Conservation (phyloP, 495 filamentous ascomycete species). For the Amorphotheca resinae region DNA sequence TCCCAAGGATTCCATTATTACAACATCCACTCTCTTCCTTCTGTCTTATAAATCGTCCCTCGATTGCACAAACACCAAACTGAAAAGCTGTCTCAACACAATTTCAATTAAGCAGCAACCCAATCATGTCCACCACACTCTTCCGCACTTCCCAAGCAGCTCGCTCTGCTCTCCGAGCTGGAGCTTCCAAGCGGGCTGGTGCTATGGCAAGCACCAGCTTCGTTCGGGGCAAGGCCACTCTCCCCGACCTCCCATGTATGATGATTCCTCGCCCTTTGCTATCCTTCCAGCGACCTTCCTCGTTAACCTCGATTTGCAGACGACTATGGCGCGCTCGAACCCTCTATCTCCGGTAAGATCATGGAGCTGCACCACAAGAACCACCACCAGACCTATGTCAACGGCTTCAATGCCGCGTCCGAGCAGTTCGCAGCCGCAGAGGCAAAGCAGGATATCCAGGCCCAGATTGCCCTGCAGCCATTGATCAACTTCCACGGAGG, state of each 20-base stretch:
- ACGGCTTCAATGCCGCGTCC: slow-evolving; percentile 49
- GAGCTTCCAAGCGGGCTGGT: slow-evolving; percentile 34
- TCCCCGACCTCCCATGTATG: slow-evolving; percentile 90
- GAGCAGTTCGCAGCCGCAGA: slow-evolving; percentile 50
- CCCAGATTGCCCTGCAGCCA: slow-evolving; percentile 71
- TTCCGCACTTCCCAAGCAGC: slow-evolving; percentile 33
- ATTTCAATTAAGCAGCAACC: slow-evolving; percentile 2
- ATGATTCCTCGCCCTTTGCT: no score
- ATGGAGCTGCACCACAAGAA: slow-evolving; percentile 87
- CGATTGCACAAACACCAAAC: slow-evolving; percentile 4
- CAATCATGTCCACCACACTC: slow-evolving; percentile 39
- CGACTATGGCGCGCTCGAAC: slow-evolving; percentile 87
- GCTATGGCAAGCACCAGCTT: slow-evolving; percentile 60
- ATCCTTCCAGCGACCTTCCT: slow-evolving; percentile 19
- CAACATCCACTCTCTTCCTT: slow-evolving; percentile 1
- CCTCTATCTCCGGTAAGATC: slow-evolving; percentile 88
- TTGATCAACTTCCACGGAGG: slow-evolving; percentile 95
- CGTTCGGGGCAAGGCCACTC: slow-evolving; percentile 74
- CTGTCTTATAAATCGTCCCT: background rate
- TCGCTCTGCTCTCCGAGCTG: slow-evolving; percentile 31
- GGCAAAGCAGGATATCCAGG: slow-evolving; percentile 42
- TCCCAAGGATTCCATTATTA: background rate
- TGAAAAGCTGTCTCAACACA: slow-evolving; percentile 5
- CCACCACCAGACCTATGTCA: slow-evolving; percentile 74
- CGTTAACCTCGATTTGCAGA: slow-evolving; percentile 34